A percentile compares a stretch with the other conserved stretches of the same genome.
Evolutionary conservation across 768 basidiomycete species (phyloP).

Genomic region (Xerocomellus dryophilus): DNA sequence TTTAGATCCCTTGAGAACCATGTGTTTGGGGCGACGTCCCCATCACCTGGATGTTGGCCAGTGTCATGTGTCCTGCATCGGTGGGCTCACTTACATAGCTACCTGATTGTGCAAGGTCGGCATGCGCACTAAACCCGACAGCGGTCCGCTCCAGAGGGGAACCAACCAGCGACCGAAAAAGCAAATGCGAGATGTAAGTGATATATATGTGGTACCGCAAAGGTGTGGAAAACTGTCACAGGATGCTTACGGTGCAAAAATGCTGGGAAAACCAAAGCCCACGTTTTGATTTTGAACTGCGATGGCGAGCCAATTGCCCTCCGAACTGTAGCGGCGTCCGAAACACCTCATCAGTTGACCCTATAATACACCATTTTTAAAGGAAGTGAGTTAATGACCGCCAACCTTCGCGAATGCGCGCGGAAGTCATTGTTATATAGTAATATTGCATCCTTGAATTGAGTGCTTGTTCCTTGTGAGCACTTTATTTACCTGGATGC

Average conservation of each 20-base stretch:
- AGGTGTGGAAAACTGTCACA: slow-evolving; percentile 1
- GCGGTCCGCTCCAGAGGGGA: background rate
- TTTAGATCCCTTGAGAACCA: background rate
- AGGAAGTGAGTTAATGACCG: slow-evolving; percentile 10
- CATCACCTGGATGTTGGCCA: background rate
- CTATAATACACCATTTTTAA: background rate
- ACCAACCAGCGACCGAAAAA: background rate
- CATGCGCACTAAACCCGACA: background rate
- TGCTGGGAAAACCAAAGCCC: background rate
- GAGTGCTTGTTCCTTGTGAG: background rate
- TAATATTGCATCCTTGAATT: background rate
- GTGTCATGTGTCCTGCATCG: slow-evolving; percentile 1
- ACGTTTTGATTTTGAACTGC: background rate
- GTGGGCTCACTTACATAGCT: background rate
- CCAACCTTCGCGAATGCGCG: slow-evolving; percentile 7
- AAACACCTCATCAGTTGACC: background rate
- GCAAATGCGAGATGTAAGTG: background rate
- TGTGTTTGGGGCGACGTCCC: slow-evolving; percentile 1
- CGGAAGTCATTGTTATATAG: slow-evolving; percentile 4
- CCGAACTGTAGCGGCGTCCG: slow-evolving; percentile 1
- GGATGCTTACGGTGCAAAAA: slow-evolving; percentile 5
- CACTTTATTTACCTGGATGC: background rate
- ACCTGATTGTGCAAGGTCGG: background rate
- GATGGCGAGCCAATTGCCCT: background rate
- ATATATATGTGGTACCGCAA: background rate